These are phyloP conservation scores for Phylloporus sp. DNA, from an alignment of 1,284 basidiomycete genomes.

Conservation along the genomic window DNA sequence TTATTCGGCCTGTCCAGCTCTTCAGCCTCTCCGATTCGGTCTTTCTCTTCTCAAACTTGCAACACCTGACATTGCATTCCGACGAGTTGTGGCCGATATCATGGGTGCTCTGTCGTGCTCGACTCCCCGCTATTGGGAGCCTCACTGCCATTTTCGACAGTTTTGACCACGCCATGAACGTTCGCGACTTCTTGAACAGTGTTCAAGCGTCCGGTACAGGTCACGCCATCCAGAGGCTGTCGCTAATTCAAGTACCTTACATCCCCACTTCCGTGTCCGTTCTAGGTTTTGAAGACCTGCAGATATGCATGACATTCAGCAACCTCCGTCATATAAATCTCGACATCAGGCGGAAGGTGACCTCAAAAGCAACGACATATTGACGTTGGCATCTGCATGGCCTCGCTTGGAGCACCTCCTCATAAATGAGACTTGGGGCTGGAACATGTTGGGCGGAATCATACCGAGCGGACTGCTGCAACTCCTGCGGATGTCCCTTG, in stretches of 20 bases:
- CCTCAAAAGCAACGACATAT: not conserved
- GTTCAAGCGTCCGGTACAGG: not conserved
- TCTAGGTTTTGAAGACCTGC: not conserved
- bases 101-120: not conserved
- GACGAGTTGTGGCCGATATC: too few relatives aligned
- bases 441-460: not conserved
- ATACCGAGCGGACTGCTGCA: not conserved
- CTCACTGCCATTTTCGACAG: not conserved
- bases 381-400: not conserved
- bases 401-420: not conserved
- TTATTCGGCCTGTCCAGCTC: too few relatives aligned
- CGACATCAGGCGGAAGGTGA: not conserved
- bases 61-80: not conserved
- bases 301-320: not conserved
- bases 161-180: not conserved
- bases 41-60: not conserved
- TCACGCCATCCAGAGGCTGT: not conserved
- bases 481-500: not conserved
- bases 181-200: not conserved
- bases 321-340: not conserved
- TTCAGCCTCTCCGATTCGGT: not conserved
- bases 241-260: not conserved
- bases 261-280: not conserved
- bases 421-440: not conserved
- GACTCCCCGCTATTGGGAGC: not conserved